These are phyloP conservation scores for Anthracocystis walkeri DNA, from an alignment of 1,284 basidiomycete species.

Conservation along the genomic window DNA sequence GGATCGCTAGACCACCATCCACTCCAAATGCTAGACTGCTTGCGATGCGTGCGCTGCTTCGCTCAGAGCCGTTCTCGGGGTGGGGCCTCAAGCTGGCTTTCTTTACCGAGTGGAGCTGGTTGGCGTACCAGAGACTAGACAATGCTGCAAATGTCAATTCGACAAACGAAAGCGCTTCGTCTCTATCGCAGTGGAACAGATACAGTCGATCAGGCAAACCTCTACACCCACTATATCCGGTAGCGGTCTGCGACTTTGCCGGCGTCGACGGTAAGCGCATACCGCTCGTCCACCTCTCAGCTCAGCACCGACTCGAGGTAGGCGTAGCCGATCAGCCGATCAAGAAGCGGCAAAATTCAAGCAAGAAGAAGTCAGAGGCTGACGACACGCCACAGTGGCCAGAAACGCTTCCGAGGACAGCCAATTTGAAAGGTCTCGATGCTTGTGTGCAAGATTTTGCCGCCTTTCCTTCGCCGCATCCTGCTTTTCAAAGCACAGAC, in stretches of 20 bases:
- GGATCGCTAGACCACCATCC: slow-evolving; percentile 30
- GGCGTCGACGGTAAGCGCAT: slow-evolving; percentile 57
- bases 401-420: slow-evolving; percentile 28
- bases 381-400: slow-evolving; percentile 24
- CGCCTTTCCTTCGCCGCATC: slow-evolving; percentile 16
- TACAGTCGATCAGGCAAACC: slow-evolving; percentile 42
- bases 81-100: slow-evolving; percentile 65
- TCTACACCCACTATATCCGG: slow-evolving; percentile 42
- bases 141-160: background rate
- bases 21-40: slow-evolving; percentile 62
- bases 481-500: slow-evolving; percentile 16
- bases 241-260: slow-evolving; percentile 56
- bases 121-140: slow-evolving; percentile 35
- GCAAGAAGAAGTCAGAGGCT: slow-evolving; percentile 15
- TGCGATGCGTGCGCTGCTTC: slow-evolving; percentile 63
- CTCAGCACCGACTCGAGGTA: slow-evolving; percentile 26
- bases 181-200: background rate
- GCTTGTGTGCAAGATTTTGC: slow-evolving; percentile 43
- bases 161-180: background rate
- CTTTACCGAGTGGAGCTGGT: slow-evolving; percentile 63
- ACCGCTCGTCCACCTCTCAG: slow-evolving; percentile 15
- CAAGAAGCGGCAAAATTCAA: slow-evolving; percentile 26
- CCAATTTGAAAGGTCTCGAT: slow-evolving; percentile 43
- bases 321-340: slow-evolving; percentile 29
- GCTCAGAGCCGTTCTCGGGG: slow-evolving; percentile 63